Conservation (phyloP, 495 filamentous ascomycete species). For the Neurospora intermedia region DNA sequence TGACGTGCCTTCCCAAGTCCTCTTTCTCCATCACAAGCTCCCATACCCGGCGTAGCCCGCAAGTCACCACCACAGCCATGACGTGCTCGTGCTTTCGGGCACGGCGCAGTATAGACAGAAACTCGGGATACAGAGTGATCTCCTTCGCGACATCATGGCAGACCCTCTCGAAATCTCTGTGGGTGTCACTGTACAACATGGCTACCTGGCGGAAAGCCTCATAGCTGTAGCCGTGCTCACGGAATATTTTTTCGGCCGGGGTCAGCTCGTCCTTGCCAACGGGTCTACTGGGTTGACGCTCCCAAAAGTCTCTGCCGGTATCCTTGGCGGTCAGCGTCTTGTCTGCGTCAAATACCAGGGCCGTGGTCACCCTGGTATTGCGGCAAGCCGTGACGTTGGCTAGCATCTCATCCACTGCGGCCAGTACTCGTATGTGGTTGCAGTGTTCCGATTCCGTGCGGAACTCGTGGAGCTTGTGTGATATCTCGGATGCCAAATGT, state of each 20-base stretch:
- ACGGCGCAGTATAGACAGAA: slow-evolving; percentile 33
- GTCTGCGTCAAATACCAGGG: slow-evolving; percentile 50
- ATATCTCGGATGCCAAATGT: slow-evolving; percentile 12
- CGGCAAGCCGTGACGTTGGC: neutral
- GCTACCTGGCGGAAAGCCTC: slow-evolving; percentile 46
- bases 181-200: slow-evolving; percentile 44
- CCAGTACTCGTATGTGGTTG: slow-evolving; percentile 19
- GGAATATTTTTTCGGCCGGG: slow-evolving; percentile 41
- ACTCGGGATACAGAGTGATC: slow-evolving; percentile 40
- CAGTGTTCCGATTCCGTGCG: slow-evolving; percentile 25
- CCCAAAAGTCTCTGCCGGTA: slow-evolving; percentile 45
- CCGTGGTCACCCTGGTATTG: slow-evolving; percentile 12
- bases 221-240: slow-evolving; percentile 44
- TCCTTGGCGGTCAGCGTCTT: slow-evolving; percentile 46
- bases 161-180: slow-evolving; percentile 35
- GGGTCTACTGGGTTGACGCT: slow-evolving; percentile 5
- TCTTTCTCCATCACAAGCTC: slow-evolving; percentile 39
- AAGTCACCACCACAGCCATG: slow-evolving; percentile 45
- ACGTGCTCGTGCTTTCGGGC: slow-evolving; percentile 29
- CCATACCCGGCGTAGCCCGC: slow-evolving; percentile 48
- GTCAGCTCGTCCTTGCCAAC: neutral
- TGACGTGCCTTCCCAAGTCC: slow-evolving; percentile 34
- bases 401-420: slow-evolving; percentile 31
- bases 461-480: slow-evolving; percentile 30
- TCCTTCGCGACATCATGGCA: slow-evolving; percentile 37